Base-by-base conservation (phyloP, 305 asterid genomes). In the Lippia alba region DNA sequence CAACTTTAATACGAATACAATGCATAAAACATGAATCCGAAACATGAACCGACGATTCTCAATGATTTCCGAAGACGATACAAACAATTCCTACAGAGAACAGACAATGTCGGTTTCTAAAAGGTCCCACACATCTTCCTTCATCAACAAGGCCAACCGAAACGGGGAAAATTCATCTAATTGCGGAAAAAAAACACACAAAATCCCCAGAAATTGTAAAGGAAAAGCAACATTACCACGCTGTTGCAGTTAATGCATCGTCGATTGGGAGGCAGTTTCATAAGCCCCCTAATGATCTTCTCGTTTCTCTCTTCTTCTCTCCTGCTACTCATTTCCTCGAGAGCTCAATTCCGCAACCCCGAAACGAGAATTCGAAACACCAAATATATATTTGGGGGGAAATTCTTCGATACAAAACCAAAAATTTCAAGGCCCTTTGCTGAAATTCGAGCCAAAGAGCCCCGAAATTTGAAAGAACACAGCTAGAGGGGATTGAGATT, bases 251-350 rank as follows among this genome's bases (percentile, higher is more conserved):
- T 93, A 48, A 93, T 91, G 87, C 97, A 93, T 74, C 94, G 78
- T 56, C 98, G 91, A 86, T 93, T 93, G 59, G 95, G 97, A 58
- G 96, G 98, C 72, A 93, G 96, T 85, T 93, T 93, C 85, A 93
- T 78, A 56, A 93, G 96, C 15, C 96, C 97, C 78, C 97, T 80
- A 34, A 93, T 87, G 64, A 89, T 84, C 89, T 87, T 93, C 85
- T 93, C 96, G 77, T 87, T 91, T 61, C 90, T 84, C 79, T 91
- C 96, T 66, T 89, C 98, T 70, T 91, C 91, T 69, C 83, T 87
- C 77, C 78, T 84, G 86, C 83, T 84, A 72, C 88, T 80, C 90
- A 87, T 89, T 75, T 72, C 72, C 71, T 14, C 24, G 48, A 51
- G 59, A 57, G 14, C 6, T 53, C 64, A 65, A 66, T 55, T 55